Evolutionary conservation across 2,329 filamentous ascomycete genomes (phyloP), one percentile per base, ranked within the genome.

Genomic region (Aspergillus sp.): DNA sequence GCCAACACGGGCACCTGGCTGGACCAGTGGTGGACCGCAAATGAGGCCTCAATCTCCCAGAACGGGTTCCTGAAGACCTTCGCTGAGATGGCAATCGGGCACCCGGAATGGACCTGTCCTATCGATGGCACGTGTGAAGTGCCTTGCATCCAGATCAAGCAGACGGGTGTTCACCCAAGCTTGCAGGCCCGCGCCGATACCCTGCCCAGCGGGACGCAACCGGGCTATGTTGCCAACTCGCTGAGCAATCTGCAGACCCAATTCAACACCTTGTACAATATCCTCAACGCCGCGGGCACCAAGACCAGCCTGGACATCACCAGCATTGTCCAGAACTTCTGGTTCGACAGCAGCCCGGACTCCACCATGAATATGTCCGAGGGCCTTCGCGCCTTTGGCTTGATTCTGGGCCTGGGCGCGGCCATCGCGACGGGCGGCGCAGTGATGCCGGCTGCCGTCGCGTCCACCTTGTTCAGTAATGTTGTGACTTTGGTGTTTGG

Each of bases 291-390:
- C n/a, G 23, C 44, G 2, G 44, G 23, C 44, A 46, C 29, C 4
- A 13, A 29, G 16, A 34, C 23, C 2, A 46, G 44, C 3, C 16
- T 32, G 6, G 44, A 46, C 13, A 32, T 32, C 23, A 25, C 34
- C 29, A 31, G 23, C 44, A n/a, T 46, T 19, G 44, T 46, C 25
- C 23, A 32, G 16, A 46, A 46, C 17, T 46, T 46, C 44, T 46
- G 44, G 44, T 19, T 10, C 11, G 25, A 46, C 16, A n/a, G 16
- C 29, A 21, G 16, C 9, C 7, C 11, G n/a, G 23, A 31, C 14
- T 29, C 23, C n/a, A 23, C 14, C 10, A 46, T 31, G 23, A 25
- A 32, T 10, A 3, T 46, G 6, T 20, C 7, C 14, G n/a, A 46
- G 29, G 44, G 23, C 36, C 29, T 46, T 21, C 16, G 29, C 19